Evolutionary conservation across 129 eudicot genomes (phyloP), one percentile per base, ranked within the genome.

Genomic region (Erigeron canadensis): DNA sequence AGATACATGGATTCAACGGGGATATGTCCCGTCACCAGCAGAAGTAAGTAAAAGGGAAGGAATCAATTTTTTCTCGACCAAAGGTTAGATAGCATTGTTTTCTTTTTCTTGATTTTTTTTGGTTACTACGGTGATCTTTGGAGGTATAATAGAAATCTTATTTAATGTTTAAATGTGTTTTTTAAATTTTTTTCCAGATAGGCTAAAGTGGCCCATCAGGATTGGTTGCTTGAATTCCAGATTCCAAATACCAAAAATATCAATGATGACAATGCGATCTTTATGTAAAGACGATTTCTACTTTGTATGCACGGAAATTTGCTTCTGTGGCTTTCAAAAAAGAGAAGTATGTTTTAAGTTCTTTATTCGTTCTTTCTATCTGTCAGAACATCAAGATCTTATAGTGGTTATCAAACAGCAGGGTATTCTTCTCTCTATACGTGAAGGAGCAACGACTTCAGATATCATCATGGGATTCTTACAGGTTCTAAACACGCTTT

Each of bases 31-130:
- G 39, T 85, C 96, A 71, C 98, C 98, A 16, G 96, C 95, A 63
- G 90, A 93, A 81, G 90, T 85, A 68, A 93, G 98, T 82, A 70
- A 75, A 76, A 79, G 41, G 72, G 96, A 93, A 84, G 98, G 96
- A 43, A 72, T 85, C 53, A 75, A 79, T 79, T 79, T 93, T 59
- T 71, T 80, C n/a, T 71, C 82, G 19, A 80, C 48, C 76, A 79
- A 78, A 83, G 96, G 98, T 90, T 70, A 83, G 88, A 58, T 59
- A 13, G 8, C 11, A n/a, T 10, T 21, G 28, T n/a, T 17, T 43
- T 8, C 19, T 72, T 57, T 55, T 21, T 50, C 0, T 50, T n/a
- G n/a, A 13, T 10, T 50, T 22, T 1, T 23, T 28, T 28, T 28
- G 0, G 34, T 28, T 28, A 28, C 34, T 28, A 1, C 3, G 34